Evolutionary conservation across 1,284 basidiomycete species (phyloP), one percentile per base, ranked within the genome.

Genomic region (Sphagnurus paluster): DNA sequence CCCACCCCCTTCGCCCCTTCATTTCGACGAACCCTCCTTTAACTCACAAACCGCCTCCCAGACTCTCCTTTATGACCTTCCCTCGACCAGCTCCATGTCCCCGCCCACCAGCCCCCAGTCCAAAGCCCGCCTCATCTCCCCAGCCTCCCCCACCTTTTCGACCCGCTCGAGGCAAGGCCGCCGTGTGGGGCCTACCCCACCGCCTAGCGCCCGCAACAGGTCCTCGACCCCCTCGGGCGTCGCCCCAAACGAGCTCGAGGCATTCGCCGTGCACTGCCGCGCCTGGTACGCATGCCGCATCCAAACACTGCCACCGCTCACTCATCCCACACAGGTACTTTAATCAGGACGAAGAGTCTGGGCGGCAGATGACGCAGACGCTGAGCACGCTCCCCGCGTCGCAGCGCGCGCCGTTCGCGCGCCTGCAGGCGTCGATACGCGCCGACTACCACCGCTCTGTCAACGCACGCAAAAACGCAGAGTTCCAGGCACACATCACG

Each of bases 361-460:
- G 87, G 23, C 79, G 79, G 42, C 67, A 74, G 46, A 88, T 90
- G 83, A 85, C 86, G n/a, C 82, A 88, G 56, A 87, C 79, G 4
- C 69, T 90, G 42, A 74, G 84, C 33, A 84, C 79, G 29, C 74
- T 89, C n/a, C 80, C 82, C n/a, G 77, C 86, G 6, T 81, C 84
- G 1, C 85, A 90, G 54, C 79, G 85, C 42, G 86, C 87, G 14
- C 82, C 87, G 1, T 90, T 83, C 60, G 80, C 85, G 24, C 79
- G 85, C 49, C 64, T 90, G 35, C 87, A 90, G 59, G 82, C 87
- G 3, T 83, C 83, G 14, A 84, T 90, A 38, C 80, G 87, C 35
- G 80, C 87, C 39, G 80, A 82, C 35, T 90, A 81, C 61, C 87
- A 90, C 62, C 79, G 81, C 34, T 84, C 77, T 49, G 75, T 88